These are phyloP conservation scores for Balansia obtecta DNA, from an alignment of 2,329 filamentous ascomycete species.

Conservation along the genomic window DNA sequence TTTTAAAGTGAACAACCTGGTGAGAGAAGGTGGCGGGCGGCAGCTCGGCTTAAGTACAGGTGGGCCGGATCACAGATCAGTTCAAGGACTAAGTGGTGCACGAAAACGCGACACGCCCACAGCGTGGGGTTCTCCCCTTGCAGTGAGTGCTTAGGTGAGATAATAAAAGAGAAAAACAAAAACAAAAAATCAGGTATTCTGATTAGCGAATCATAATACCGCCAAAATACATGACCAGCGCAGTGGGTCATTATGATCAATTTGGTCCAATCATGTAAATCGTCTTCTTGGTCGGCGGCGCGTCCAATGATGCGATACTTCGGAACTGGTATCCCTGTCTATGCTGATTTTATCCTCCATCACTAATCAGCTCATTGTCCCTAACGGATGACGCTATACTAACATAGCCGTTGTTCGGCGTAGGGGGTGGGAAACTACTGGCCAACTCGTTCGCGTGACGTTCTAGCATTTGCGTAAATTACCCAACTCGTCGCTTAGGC, in stretches of 20 bases:
- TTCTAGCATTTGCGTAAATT: no score
- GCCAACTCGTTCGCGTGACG: no score
- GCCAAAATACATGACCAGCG: background rate
- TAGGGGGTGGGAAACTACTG: no score
- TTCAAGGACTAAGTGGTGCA: constrained; percentile 8
- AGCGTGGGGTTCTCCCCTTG: background rate
- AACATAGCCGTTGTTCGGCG: no score
- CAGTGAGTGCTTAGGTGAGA: background rate
- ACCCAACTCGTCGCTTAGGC: no score
- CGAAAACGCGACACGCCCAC: background rate
- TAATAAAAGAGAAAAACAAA: background rate
- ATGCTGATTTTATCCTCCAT: no score
- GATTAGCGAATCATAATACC: background rate
- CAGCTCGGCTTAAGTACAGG: constrained; percentile 25
- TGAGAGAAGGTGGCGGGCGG: constrained; percentile 18
- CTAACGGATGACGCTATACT: no score
- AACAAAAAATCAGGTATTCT: background rate
- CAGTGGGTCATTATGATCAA: background rate
- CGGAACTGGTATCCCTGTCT: no score
- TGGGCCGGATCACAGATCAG: constrained; percentile 26
- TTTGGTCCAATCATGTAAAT: background rate
- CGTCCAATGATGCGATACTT: no score
- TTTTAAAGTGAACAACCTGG: constrained; percentile 8
- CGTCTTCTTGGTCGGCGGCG: background rate
- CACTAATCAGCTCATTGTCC: no score